Base-by-base conservation (phyloP, 1,284 basidiomycete genomes). In the Fomitiporia mediterranea region DNA sequence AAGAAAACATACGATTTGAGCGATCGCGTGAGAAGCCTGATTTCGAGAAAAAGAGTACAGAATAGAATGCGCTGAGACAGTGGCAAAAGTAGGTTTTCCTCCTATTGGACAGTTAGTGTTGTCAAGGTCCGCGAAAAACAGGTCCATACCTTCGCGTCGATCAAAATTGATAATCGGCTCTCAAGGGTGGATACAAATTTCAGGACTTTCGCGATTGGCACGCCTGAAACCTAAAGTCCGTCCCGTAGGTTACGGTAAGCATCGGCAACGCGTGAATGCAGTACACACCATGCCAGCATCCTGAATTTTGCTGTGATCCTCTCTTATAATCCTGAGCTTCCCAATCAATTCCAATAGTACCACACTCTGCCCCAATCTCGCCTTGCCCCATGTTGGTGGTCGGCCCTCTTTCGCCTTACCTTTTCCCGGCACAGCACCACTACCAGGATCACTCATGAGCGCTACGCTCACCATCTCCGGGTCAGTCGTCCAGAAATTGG, bases 391-490 rank as follows among this genome's bases (percentile, higher is more conserved):
- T 3, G 56, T 55, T 4, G 60, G 60, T 21, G 61, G 66, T 0
- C 61, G 58, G 15, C 62, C 70, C 30, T 68, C 68, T 30, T 58
- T 55, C 13, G 28, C 46, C 53, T 70, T 68, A 0, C 68, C 69
- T 44, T 70, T 70, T 65, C 56, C 58, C n/a, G 58, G 56, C 60
- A 64, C 63, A n/a, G 53, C 61, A 13, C 54, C 48, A 15, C 61
- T 67, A 4, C 70, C 70, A 7, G 71, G 66, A 59, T 82, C 78
- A 54, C 78, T 81, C 75, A 84, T 79, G 42, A 91, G 67, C 3
- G 85, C 86, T 3, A 91, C 79, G 2, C 82, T 73, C 57, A 90
- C 72, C 89, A 92, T 91, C 63, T 90, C 86, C 1, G 84, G 76
- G 67, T 91, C 84, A 19, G 81, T 76, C 2, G 75, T 78, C 88